phyloP scores from a whole-genome alignment of 176 grass and related monocot species.

The maize (Zea mays) region Zm-B73-REFERENCE-NAM-5.0 NC_050098.1:60582001-60582500 shows the following conservation, averaged over 20 bases:
- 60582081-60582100: constrained; percentile 89
- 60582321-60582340: neutral
- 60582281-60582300: neutral
- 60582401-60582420: constrained; percentile 3
- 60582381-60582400: neutral
- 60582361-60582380: neutral
- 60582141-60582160: constrained; percentile 83
- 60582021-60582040: constrained; percentile 39
- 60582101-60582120: constrained; percentile 95
- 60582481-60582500: neutral
- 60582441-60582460: neutral
- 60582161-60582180: constrained; percentile 78
- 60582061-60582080: constrained; percentile 75
- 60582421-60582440: neutral
- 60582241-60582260: constrained; percentile 31
- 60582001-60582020: constrained; percentile 15
- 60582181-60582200: constrained; percentile 50
- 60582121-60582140: constrained; percentile 79
- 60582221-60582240: constrained; percentile 20
- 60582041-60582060: constrained; percentile 66
- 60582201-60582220: constrained; percentile 4
- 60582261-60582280: constrained; percentile 6
- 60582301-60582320: constrained; percentile 17
- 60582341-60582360: constrained; percentile 20
- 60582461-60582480: constrained; percentile 9